These are phyloP conservation scores for Suillus clintonianus DNA, from an alignment of 768 basidiomycete species.

Conservation along the genomic window DNA sequence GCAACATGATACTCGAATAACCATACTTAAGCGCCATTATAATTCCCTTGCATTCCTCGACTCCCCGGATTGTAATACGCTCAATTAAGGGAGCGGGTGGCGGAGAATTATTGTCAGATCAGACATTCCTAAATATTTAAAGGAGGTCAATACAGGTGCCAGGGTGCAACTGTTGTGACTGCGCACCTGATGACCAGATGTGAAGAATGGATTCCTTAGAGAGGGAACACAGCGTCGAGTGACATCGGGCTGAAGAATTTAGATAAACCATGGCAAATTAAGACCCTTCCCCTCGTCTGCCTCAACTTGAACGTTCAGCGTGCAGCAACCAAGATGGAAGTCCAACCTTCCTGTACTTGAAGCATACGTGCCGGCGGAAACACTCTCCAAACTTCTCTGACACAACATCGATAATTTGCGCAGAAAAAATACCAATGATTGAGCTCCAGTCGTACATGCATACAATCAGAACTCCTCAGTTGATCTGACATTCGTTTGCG, in stretches of 20 bases:
- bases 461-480: background rate
- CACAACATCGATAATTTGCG: constrained; percentile 78
- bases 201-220: background rate
- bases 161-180: background rate
- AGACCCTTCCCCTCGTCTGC: background rate
- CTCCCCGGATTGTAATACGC: background rate
- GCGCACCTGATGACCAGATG: background rate
- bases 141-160: background rate
- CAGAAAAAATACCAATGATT: constrained; percentile 85
- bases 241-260: too few species aligned
- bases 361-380: background rate
- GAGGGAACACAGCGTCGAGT: background rate
- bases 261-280: too few species aligned
- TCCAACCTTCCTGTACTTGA: background rate
- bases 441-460: constrained; percentile 39
- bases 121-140: background rate
- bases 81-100: background rate
- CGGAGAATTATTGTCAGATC: background rate
- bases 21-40: background rate
- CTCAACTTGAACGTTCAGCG: background rate
- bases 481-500: background rate
- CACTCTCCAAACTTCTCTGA: constrained; percentile 57
- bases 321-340: background rate
- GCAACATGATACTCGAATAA: too few species aligned
- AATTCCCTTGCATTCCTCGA: background rate